Base-by-base conservation (phyloP, 148 eudicot genomes). In the Rhododendron williamsianum region DNA sequence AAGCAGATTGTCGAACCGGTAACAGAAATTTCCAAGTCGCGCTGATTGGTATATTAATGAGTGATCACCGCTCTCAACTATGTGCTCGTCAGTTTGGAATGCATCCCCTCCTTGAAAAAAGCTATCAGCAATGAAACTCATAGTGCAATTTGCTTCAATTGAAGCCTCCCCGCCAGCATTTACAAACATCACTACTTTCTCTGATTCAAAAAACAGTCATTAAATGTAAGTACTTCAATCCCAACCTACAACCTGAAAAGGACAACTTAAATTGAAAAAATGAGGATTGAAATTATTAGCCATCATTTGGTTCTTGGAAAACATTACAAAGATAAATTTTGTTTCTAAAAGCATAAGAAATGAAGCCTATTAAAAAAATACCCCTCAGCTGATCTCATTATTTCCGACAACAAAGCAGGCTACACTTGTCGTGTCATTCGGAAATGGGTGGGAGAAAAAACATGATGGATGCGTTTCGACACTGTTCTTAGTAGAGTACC, bases 11-110 rank as follows among this genome's bases (percentile, higher is more conserved):
- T 86, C 84, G 85, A 96, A 90, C 86, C 87, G 89, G 89, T 96
- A 96, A 82, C 88, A 86, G 81, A 95, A 93, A 85, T 93, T 87
- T 82, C 98, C 99, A 48, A 93, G 81, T 88, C 98, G 87, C 35
- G 95, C 97, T 12, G 99, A 92, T 87, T 92, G 94, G 86, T 96
- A 96, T 52, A 95, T 82, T 87, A 86, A 92, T 16, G 93, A 87
- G 87, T 84, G 91, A 80, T 96, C 95, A 41, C 99, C 98, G 83
- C 90, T 93, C 78, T 93, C 96, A 27, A 41, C 84, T 77, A 95
- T 96, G 60, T 86, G 84, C 74, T 93, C 96, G 80, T 95, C 88
- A 13, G 99, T 93, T 80, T 90, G 89, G 87, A 92, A 87, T 83
- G 89, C 84, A 60, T 91, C 94, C 65, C 99, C 99, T 46, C 99